Base-by-base conservation (phyloP, 306 rosid species). In the Quercus agrifolia region DNA sequence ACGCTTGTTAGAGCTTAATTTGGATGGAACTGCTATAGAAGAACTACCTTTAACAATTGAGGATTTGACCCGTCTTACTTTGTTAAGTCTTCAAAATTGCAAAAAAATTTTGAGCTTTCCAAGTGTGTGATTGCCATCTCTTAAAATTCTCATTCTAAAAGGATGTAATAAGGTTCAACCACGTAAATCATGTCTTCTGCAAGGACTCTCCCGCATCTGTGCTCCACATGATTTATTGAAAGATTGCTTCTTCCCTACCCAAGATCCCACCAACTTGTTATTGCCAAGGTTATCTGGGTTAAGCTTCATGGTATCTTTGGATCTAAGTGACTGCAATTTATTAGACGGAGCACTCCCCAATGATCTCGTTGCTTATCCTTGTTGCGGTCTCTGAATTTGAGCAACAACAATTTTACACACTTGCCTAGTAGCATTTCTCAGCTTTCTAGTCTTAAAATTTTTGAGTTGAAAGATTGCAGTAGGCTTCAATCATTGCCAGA, bases 271-370 rank as follows among this genome's bases (percentile, higher is more conserved):
- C 1, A 4, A 4, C 64, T 44, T 82, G 51, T 56, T 1, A n/a
- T 11, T 63, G 21, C 78, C 71, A 3, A 9, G 12, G 30, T 14
- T 38, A 38, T 38, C 46, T 38, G 46, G 46, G 46, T 38, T 38
- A 8, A 38, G 46, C 46, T 38, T 38, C 46, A 38, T 74, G 21
- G 31, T 10, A 35, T 28, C 0, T 25, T 52, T 83, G 17, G 77
- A 79, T 70, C 62, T 83, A 19, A 61, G 83, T 56, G 11, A 70
- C 30, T 78, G 83, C 62, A 38, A 70, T 70, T 70, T 83, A 56
- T 12, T 10, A 41, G 57, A 69, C 19, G 33, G 46, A 52, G 71
- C 49, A 9, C 21, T 78, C 66, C 77, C 74, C 1, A 2, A 8
- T 0, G 71, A 75, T 62, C 71, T 83, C 3, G 23, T n/a, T 17